Conservation (phyloP, 2,329 filamentous ascomycete genomes). For the Claviceps humidiphila region DNA sequence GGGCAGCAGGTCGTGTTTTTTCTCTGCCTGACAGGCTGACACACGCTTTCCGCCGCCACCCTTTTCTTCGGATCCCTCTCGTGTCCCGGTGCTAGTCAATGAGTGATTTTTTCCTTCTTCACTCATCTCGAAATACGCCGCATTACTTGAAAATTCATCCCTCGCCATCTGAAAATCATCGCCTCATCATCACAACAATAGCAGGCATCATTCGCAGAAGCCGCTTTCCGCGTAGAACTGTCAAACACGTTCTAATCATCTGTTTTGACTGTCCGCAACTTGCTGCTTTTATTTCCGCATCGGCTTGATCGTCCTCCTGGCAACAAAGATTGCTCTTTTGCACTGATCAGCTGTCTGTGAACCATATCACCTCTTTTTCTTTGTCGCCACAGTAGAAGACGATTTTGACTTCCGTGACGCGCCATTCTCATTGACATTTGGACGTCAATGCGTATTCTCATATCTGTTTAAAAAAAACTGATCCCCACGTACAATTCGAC, state of each 20-base stretch:
- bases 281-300: neutral
- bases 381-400: conserved; percentile 11
- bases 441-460: conserved; percentile 8
- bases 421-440: conserved; percentile 4
- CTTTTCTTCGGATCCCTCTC: neutral
- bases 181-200: neutral
- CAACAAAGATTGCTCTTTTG: neutral
- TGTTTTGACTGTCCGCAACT: neutral
- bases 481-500: conserved; percentile 5
- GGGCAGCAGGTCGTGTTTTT: conserved; percentile 4
- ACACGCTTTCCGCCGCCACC: neutral
- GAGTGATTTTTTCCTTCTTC: neutral
- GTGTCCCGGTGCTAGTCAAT: neutral
- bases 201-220: neutral
- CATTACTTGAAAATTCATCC: conserved; percentile 1
- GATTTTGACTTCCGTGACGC: conserved; percentile 6
- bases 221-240: neutral
- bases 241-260: neutral
- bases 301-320: conserved; percentile 1
- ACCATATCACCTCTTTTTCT: conserved; percentile 7
- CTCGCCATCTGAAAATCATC: conserved; percentile 1
- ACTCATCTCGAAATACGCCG: neutral
- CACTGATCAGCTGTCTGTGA: conserved; percentile 7
- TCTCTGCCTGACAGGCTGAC: neutral
- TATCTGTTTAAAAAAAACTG: conserved; percentile 1